Conservation (phyloP, 2,329 filamentous ascomycete species). For the Geosmithia putterillii region DNA sequence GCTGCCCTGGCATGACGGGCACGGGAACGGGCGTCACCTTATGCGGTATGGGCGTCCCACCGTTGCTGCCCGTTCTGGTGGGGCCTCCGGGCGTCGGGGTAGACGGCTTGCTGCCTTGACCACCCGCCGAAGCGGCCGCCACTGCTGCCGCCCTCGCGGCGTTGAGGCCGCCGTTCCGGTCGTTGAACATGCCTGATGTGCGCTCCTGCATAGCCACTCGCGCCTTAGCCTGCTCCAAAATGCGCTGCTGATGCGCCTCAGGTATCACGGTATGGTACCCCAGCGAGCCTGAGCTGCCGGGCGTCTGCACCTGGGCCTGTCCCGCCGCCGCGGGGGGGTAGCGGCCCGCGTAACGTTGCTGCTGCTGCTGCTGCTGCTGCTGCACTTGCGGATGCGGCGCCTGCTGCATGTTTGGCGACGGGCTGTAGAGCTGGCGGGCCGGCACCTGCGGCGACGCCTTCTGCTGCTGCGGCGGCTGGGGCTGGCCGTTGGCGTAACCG, state of each 20-base stretch:
- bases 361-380: slow-evolving; percentile 17
- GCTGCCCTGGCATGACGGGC: slow-evolving; percentile 26
- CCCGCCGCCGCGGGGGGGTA: slow-evolving; percentile 15
- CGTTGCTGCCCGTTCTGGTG: no score
- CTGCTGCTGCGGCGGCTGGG: slow-evolving; percentile 2
- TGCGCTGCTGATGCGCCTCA: slow-evolving; percentile 35
- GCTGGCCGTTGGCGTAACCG: slow-evolving; percentile 27
- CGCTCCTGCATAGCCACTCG: slow-evolving; percentile 31
- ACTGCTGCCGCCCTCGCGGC: slow-evolving; percentile 2
- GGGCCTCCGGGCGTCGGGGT: slow-evolving; percentile 10
- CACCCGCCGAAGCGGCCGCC: not conserved
- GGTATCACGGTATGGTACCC: slow-evolving; percentile 37
- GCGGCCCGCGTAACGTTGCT: slow-evolving; percentile 16
- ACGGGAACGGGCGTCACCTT: slow-evolving; percentile 32
- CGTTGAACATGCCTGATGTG: slow-evolving; percentile 21
- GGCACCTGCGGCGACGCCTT: slow-evolving; percentile 23
- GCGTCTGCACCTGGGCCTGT: slow-evolving; percentile 18
- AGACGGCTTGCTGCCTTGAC: slow-evolving; percentile 13
- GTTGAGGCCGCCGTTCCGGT: slow-evolving; percentile 20
- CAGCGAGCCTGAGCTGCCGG: slow-evolving; percentile 15
- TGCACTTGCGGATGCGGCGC: slow-evolving; percentile 18
- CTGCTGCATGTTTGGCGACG: slow-evolving; percentile 23
- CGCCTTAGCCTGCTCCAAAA: slow-evolving; percentile 37
- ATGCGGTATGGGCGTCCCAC: slow-evolving; percentile 22
- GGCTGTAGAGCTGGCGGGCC: slow-evolving; percentile 22